phyloP scores from a whole-genome alignment of 768 basidiomycete genomes.

The Lentinula boryana region DNA sequence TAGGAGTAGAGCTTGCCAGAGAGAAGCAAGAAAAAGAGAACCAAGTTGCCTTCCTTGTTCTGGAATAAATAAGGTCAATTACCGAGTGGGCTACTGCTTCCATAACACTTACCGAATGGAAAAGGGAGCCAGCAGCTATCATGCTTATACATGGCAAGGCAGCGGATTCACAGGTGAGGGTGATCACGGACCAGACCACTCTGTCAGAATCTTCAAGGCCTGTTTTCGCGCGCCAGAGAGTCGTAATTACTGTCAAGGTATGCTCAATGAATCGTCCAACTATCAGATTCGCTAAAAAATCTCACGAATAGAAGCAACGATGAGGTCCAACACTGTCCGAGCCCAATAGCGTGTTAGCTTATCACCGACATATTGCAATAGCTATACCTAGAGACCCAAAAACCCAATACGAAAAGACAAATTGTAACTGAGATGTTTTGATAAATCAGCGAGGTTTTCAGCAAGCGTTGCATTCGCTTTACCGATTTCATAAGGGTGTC shows the following conservation, averaged over 20 bases:
- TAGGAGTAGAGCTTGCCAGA: slow-evolving; percentile 42
- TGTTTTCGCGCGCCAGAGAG: slow-evolving; percentile 34
- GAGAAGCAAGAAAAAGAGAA: slow-evolving; percentile 41
- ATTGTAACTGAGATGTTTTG: neutral
- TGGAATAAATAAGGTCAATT: neutral
- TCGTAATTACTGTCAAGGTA: slow-evolving; percentile 27
- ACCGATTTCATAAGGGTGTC: neutral
- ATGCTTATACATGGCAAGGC: slow-evolving; percentile 27
- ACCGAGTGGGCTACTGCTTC: no score
- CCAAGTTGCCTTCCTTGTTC: slow-evolving; percentile 24
- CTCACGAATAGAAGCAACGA: slow-evolving; percentile 33
- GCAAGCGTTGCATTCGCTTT: neutral
- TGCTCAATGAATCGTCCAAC: neutral
- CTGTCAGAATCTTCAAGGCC: slow-evolving; percentile 26
- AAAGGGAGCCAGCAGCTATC: slow-evolving; percentile 22
- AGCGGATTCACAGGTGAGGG: slow-evolving; percentile 26
- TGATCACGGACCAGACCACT: slow-evolving; percentile 24
- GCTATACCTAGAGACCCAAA: slow-evolving; percentile 33
- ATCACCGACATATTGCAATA: neutral
- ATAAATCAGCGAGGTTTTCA: neutral
- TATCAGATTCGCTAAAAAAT: neutral
- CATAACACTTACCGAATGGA: slow-evolving; percentile 24
- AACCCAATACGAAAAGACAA: slow-evolving; percentile 36
- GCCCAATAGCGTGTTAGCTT: neutral
- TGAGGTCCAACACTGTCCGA: slow-evolving; percentile 30